A percentile compares a stretch with the other conserved stretches of the same genome.
These are phyloP conservation scores for Bifiguratus adelaidae DNA, from an alignment of 192 early-diverging fungal genomes.

Conservation along the genomic window DNA sequence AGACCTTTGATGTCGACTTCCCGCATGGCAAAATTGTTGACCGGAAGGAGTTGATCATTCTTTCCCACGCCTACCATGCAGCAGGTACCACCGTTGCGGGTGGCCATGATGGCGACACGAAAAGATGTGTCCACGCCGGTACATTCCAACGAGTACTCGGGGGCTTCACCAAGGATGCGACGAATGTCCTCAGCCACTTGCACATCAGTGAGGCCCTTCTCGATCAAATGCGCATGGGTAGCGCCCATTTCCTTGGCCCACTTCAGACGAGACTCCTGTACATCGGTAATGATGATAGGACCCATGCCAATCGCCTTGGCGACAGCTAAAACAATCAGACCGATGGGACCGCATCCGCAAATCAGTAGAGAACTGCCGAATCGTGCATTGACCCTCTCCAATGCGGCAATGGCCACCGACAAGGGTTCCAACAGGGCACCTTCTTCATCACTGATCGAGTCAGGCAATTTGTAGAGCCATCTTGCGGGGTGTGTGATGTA, in stretches of 20 bases:
- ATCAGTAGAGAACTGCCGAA: slow-evolving; percentile 18
- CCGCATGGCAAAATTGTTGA: slow-evolving; percentile 14
- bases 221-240: neutral
- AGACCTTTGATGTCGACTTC: slow-evolving; percentile 17
- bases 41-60: slow-evolving; percentile 12
- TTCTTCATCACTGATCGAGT: slow-evolving; percentile 11
- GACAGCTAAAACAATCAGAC: slow-evolving; percentile 13
- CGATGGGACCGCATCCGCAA: slow-evolving; percentile 23
- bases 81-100: slow-evolving; percentile 14
- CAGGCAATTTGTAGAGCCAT: slow-evolving; percentile 16
- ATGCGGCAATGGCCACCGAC: slow-evolving; percentile 17
- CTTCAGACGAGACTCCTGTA: slow-evolving; percentile 10
- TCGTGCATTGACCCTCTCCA: slow-evolving; percentile 11
- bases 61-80: slow-evolving; percentile 21
- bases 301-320: slow-evolving; percentile 17
- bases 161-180: slow-evolving; percentile 6
- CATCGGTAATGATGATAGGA: slow-evolving; percentile 15
- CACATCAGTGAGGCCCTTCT: slow-evolving; percentile 4
- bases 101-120: slow-evolving; percentile 13
- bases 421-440: slow-evolving; percentile 23
- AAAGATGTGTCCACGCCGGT: slow-evolving; percentile 18
- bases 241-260: slow-evolving; percentile 13
- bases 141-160: slow-evolving; percentile 19
- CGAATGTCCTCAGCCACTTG: slow-evolving; percentile 10
- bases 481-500: slow-evolving; percentile 15